Evolutionary conservation across 1,139 yeast species (phyloP), one percentile per base, ranked within the genome.

Genomic region (Lizanozyma gosingica): DNA sequence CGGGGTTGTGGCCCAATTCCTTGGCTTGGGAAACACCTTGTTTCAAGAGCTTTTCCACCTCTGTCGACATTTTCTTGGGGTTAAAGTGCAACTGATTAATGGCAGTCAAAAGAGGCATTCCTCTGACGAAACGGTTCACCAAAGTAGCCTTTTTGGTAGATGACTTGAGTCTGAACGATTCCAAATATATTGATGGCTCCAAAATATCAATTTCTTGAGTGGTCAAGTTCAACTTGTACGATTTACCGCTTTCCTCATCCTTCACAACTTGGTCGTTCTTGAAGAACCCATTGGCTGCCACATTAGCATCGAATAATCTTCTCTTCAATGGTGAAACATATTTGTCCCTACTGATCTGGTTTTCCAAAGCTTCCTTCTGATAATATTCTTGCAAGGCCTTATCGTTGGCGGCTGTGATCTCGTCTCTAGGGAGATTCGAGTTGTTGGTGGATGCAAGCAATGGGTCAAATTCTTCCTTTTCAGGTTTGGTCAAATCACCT

Each of bases 11-110:
- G 2, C 81, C 80, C 47, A 81, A 62, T 37, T 64, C 66, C 46
- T 73, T 65, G 18, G 90, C 88, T 54, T 86, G 88, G 39, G 76
- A 72, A 38, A 86, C 57, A 9, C 94, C 96, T 40, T 76, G 68
- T 53, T 80, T 77, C 44, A 92, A 71, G 60, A 90, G 66, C 47
- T 80, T 83, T 41, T 81, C 92, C 44, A 88, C 73, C 50, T 87
- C 95, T 40, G 83, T 75, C 35, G 95, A 77, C 63, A 87, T 77
- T 54, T 82, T 79, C 64, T 87, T 87, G 39, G 80, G 75, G 56
- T 82, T 79, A 67, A 92, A 92, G 62, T 90, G 97, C 53, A 92
- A 82, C 64, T 90, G 97, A 39, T 92, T 86, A 49, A 92, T 83
- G 42, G 97, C 97, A 39, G 77, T 77, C 52, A 80, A 77, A 33